phyloP scores from a whole-genome alignment of 2,329 filamentous ascomycete species.

The Fusarium scirpi region DNA sequence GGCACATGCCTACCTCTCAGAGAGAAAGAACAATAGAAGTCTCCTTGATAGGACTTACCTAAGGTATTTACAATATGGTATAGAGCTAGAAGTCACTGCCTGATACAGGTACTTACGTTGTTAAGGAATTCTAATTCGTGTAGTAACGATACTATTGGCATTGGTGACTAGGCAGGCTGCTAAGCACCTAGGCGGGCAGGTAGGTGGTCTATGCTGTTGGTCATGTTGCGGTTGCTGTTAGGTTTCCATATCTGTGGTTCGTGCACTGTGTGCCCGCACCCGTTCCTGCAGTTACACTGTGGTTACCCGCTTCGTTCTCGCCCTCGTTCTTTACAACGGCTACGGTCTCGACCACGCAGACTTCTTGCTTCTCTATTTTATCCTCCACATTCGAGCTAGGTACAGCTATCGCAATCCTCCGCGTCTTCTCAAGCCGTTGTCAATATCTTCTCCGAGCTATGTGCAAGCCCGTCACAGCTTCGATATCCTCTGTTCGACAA shows the following conservation, averaged over 20 bases:
- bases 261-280: conserved; percentile 18
- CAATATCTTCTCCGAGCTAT: background rate
- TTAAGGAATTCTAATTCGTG: conserved; percentile 20
- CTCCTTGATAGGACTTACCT: background rate
- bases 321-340: conserved; percentile 21
- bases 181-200: background rate
- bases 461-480: background rate
- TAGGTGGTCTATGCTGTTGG: background rate
- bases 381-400: conserved; percentile 16
- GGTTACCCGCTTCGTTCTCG: conserved; percentile 29
- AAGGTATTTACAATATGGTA: background rate
- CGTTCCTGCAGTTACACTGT: conserved; percentile 11
- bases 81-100: background rate
- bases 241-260: conserved; percentile 8
- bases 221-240: background rate
- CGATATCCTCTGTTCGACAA: background rate
- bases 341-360: conserved; percentile 21
- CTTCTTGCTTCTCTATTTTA: conserved; percentile 16
- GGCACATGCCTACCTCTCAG: background rate
- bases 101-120: background rate
- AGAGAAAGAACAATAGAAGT: background rate
- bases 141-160: background rate
- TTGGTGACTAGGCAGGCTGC: background rate
- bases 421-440: conserved; percentile 9
- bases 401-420: background rate